These are phyloP conservation scores for Quercus agrifolia DNA, from an alignment of 306 rosid species.

Conservation along the genomic window DNA sequence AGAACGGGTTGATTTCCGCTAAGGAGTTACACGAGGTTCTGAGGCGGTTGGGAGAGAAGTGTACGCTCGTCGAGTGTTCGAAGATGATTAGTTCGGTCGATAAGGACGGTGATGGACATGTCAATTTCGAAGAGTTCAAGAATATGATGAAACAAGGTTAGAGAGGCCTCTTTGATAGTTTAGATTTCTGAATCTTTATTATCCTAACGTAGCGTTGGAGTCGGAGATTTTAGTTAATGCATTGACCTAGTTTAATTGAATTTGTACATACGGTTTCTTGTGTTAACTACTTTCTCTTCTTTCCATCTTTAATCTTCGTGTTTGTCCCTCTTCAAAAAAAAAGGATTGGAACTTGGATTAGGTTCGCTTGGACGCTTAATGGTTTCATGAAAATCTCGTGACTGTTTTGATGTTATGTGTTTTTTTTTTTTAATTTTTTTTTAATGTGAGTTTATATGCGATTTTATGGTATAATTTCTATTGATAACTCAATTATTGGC, in stretches of 20 bases:
- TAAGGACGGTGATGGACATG: conserved; percentile 80
- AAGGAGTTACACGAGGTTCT: conserved; percentile 71
- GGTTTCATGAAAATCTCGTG: background rate
- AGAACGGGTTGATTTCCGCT: conserved; percentile 81
- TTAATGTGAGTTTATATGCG: no score
- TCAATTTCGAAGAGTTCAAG: conserved; percentile 91
- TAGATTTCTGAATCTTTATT: background rate
- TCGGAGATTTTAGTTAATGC: background rate
- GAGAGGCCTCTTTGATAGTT: conserved; percentile 4
- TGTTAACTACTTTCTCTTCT: background rate
- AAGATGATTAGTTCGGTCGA: conserved; percentile 83
- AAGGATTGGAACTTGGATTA: background rate
- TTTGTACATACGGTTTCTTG: background rate
- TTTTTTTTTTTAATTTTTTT: background rate
- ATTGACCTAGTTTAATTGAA: background rate
- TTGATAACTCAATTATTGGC: no score
- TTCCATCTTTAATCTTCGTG: no score
- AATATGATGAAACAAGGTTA: conserved; percentile 75
- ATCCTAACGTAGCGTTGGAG: background rate
- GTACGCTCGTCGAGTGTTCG: conserved; percentile 63
- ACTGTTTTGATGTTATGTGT: background rate
- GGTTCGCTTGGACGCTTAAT: background rate
- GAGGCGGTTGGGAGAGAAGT: conserved; percentile 69
- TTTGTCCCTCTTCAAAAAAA: background rate
- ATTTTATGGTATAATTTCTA: no score